Conservation (phyloP, 129 eudicot species). For the Oenanthe sinensis region DNA sequence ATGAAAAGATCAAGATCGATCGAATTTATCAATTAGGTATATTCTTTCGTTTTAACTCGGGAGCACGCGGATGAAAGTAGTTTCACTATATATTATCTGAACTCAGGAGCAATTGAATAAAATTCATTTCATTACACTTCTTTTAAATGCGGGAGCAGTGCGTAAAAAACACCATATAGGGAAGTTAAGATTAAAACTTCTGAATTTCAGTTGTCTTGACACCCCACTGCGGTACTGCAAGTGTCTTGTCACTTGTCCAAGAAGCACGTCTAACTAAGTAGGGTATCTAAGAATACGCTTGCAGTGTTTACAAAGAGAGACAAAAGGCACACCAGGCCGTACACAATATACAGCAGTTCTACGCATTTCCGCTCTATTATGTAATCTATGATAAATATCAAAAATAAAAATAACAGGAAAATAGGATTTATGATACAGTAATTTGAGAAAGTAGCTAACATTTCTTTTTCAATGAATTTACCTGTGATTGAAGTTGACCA, state of each 20-base stretch:
- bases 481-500: constrained; percentile 97
- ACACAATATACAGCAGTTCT: neutral
- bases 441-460: neutral
- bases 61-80: too few relatives aligned
- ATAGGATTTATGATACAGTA: neutral
- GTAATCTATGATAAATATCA: neutral
- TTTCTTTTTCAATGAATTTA: constrained; percentile 3
- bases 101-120: too few relatives aligned
- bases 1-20: too few relatives aligned
- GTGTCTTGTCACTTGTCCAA: neutral
- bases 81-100: too few relatives aligned
- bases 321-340: neutral
- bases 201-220: neutral
- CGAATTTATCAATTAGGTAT: too few relatives aligned
- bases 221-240: neutral
- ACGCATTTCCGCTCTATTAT: neutral
- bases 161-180: too few relatives aligned
- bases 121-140: too few relatives aligned
- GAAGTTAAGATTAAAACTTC: too few relatives aligned
- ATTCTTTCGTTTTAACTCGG: too few relatives aligned
- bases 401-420: neutral
- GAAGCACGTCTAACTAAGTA: neutral
- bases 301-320: constrained; percentile 1
- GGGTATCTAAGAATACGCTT: neutral
- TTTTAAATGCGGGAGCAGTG: too few relatives aligned